Conservation (phyloP, 495 filamentous ascomycete genomes). For the Viridothelium virens region DNA sequence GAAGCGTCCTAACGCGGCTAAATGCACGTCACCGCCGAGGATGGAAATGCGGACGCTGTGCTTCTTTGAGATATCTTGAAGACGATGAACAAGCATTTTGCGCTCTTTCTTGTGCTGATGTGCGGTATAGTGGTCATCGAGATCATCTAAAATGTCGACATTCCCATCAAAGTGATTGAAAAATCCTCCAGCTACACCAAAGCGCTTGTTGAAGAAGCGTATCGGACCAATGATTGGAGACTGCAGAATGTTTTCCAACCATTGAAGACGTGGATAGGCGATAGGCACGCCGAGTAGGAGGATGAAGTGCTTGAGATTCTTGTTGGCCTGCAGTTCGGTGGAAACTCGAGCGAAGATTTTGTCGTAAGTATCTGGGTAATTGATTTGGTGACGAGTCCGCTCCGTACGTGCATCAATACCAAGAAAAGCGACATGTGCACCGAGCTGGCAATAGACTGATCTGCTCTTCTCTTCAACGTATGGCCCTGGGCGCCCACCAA, state of each 20-base stretch:
- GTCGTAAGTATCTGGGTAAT: constrained; percentile 84
- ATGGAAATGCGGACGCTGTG: constrained; percentile 77
- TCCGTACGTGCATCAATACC: constrained; percentile 88
- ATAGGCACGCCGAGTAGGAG: constrained; percentile 87
- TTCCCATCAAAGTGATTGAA: constrained; percentile 93
- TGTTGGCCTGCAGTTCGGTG: constrained; percentile 52
- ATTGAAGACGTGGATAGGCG: constrained; percentile 86
- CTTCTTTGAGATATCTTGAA: constrained; percentile 63
- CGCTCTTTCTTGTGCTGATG: constrained; percentile 86
- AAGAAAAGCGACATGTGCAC: constrained; percentile 72
- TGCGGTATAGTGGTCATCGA: constrained; percentile 94
- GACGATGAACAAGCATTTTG: constrained; percentile 58
- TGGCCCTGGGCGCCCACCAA: constrained; percentile 63
- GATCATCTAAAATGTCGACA: constrained; percentile 83
- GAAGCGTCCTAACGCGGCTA: constrained; percentile 67
- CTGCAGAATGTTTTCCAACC: constrained; percentile 81
- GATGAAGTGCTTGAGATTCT: constrained; percentile 71
- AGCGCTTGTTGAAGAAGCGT: constrained; percentile 81
- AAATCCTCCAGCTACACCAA: constrained; percentile 73
- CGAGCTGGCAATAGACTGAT: constrained; percentile 76
- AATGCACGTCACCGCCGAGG: constrained; percentile 71
- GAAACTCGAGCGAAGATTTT: constrained; percentile 64
- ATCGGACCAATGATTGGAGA: constrained; percentile 79
- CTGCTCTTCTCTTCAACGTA: constrained; percentile 77
- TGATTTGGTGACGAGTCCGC: constrained; percentile 84